Percentiles rank a stretch among this genome's conserved stretches.
phyloP scores from a whole-genome alignment of 768 basidiomycete genomes.

The Tulasnella sp. region DNA sequence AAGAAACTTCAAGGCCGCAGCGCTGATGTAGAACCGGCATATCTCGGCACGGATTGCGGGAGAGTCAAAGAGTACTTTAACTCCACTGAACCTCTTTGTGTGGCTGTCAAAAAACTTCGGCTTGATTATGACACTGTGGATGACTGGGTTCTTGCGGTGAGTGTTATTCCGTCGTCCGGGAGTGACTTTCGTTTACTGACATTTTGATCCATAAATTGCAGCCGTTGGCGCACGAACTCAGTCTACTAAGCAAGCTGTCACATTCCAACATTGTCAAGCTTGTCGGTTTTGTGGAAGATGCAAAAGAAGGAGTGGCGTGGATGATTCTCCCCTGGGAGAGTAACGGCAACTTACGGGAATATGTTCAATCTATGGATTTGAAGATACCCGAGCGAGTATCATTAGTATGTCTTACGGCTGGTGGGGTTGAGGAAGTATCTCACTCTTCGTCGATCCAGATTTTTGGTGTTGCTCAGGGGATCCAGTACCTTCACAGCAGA shows the following conservation, averaged over 20 bases:
- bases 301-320: neutral
- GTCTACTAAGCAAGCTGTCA: neutral
- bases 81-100: neutral
- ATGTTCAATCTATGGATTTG: neutral
- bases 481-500: neutral
- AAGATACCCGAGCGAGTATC: neutral
- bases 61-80: neutral
- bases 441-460: neutral
- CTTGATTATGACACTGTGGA: neutral
- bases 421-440: neutral
- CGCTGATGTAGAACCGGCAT: neutral
- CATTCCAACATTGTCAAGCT: neutral
- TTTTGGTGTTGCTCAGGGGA: neutral
- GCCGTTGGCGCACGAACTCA: neutral
- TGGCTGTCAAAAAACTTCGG: neutral
- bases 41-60: neutral
- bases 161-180: neutral
- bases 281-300: neutral
- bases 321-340: neutral
- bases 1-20: neutral
- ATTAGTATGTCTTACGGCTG: neutral
- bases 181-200: neutral
- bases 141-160: neutral
- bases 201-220: neutral
- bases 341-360: neutral